Conservation (phyloP, 75 land plant species). For the Isoetes taiwanensis region DNA sequence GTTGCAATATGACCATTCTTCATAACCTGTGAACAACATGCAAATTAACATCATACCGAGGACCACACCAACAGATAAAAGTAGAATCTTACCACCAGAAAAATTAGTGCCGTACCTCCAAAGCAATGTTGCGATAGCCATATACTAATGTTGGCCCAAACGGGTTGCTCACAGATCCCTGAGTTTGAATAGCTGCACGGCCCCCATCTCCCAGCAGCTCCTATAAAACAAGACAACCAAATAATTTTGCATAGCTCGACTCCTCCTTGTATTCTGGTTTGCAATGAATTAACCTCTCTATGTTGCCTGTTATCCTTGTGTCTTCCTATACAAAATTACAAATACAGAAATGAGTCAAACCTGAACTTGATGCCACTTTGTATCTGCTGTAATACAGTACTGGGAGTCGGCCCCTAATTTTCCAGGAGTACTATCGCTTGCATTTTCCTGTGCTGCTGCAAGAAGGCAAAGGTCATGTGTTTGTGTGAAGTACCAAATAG, state of each 20-base stretch:
- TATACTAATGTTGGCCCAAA: constrained; percentile 93
- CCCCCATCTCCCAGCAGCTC: constrained; percentile 86
- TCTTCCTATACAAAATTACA: neutral
- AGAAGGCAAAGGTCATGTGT: too few species aligned
- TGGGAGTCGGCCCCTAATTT: constrained; percentile 19
- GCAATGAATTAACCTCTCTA: neutral
- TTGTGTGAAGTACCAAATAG: too few species aligned
- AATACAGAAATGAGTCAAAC: constrained; percentile 19
- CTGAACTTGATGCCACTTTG: constrained; percentile 92
- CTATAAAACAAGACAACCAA: constrained; percentile 17
- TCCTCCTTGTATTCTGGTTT: neutral
- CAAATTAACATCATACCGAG: neutral
- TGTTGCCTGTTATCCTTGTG: neutral
- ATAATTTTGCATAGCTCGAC: constrained; percentile 1
- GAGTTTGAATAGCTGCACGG: constrained; percentile 88
- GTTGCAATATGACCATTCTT: constrained; percentile 89
- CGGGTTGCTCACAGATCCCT: constrained; percentile 80
- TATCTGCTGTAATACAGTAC: constrained; percentile 49
- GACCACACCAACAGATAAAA: neutral
- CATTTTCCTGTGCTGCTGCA: constrained; percentile 22
- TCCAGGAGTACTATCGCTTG: constrained; percentile 14
- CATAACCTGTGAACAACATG: constrained; percentile 51
- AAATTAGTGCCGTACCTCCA: constrained; percentile 43
- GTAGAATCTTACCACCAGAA: neutral
- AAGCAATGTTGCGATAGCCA: constrained; percentile 83